Evolutionary conservation across 495 filamentous ascomycete genomes (phyloP).

Genomic region (Xanthoparmelia taractica): DNA sequence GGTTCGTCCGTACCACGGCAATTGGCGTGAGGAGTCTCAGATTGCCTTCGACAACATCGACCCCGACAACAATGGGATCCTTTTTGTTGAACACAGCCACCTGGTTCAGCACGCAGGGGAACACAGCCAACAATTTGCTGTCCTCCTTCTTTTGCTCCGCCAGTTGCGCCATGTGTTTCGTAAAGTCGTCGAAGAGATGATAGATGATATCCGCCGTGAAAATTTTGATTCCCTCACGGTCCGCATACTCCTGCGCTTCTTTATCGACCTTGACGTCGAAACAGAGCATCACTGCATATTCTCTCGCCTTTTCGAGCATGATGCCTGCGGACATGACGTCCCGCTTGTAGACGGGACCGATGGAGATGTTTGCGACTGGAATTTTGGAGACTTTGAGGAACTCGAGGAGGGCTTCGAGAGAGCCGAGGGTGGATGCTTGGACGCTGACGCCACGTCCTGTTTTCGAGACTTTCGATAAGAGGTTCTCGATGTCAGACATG

Average conservation of each 20-base stretch:
- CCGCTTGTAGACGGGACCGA: conserved; percentile 96
- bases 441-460: conserved; percentile 91
- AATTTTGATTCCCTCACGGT: conserved; percentile 93
- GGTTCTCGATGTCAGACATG: conserved; percentile 85
- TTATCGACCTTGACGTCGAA: conserved; percentile 99
- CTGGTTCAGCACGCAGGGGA: conserved; percentile 82
- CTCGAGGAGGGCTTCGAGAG: conserved; percentile 91
- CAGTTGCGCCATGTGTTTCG: conserved; percentile 79
- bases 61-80: conserved; percentile 87
- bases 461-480: conserved; percentile 82
- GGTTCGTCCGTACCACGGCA: conserved; percentile 71
- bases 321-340: conserved; percentile 94
- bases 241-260: conserved; percentile 83
- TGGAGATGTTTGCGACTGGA: conserved; percentile 93
- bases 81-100: conserved; percentile 99
- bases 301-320: conserved; percentile 94
- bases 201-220: conserved; percentile 99
- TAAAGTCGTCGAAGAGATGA: conserved; percentile 95
- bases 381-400: conserved; percentile 94
- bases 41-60: conserved; percentile 87
- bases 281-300: conserved; percentile 97
- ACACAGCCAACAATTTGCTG: conserved; percentile 87
- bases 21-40: conserved; percentile 82
- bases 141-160: conserved; percentile 91
- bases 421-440: conserved; percentile 95